Evolutionary conservation across 352 stramenopile species (phyloP).

Genomic region (Paralagenidium karlingii): DNA sequence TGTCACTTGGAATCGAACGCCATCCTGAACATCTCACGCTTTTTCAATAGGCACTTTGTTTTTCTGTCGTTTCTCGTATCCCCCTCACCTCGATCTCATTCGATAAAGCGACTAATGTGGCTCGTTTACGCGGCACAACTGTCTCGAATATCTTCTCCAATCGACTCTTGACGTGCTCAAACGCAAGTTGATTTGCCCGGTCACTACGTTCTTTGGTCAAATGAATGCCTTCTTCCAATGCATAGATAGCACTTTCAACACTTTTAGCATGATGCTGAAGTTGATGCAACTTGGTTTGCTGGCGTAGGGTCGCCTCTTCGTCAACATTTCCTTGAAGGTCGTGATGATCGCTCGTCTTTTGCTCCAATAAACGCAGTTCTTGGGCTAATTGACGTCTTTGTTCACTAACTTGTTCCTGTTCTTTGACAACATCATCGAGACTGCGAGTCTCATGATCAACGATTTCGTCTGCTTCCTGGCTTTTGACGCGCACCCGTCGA

Average conservation of each 20-base stretch:
- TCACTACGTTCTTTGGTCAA: conserved; percentile 9
- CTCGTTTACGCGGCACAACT: conserved; percentile 11
- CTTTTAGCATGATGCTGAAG: conserved; percentile 3
- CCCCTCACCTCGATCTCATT: conserved; percentile 10
- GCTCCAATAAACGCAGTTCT: no score
- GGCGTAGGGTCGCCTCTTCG: conserved; percentile 6
- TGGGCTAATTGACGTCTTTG: no score
- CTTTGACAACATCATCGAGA: no score
- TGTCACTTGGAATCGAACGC: conserved; percentile 4
- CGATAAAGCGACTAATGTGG: conserved; percentile 1
- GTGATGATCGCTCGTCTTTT: no score
- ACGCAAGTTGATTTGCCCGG: conserved; percentile 14
- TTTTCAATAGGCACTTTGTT: neutral
- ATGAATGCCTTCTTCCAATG: conserved; percentile 5
- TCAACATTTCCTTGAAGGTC: neutral
- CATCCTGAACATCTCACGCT: neutral
- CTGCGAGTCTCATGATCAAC: no score
- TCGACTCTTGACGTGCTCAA: conserved; percentile 2
- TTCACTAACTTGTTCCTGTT: no score
- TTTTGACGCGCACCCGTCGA: no score
- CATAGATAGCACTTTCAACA: neutral
- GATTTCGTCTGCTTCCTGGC: no score
- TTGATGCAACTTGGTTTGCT: conserved; percentile 7
- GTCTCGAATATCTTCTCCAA: conserved; percentile 14
- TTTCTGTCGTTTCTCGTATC: neutral